A percentile compares a stretch with the other conserved stretches of the same genome.
Conservation (phyloP, 73 alveolate species). For the Paramecium octaurelia region DNA sequence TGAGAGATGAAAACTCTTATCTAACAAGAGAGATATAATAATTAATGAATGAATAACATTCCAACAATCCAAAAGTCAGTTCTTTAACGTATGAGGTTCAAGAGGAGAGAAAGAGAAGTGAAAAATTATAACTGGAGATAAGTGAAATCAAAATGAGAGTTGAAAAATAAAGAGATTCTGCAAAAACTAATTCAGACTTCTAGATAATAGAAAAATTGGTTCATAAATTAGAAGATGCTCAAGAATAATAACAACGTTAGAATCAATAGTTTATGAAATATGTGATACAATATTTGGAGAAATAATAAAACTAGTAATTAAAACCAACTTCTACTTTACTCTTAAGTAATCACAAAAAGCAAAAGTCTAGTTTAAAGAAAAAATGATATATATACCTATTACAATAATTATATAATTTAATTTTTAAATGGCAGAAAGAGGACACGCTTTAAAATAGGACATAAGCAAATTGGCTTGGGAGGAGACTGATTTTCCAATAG, state of each 20-base stretch:
- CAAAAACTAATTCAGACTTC: background rate
- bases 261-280: constrained; percentile 42
- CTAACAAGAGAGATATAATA: constrained; percentile 4
- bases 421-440: constrained; percentile 69
- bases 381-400: background rate
- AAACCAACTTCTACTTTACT: background rate
- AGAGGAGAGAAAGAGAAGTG: constrained; percentile 24
- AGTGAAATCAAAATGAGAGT: constrained; percentile 20
- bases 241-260: background rate
- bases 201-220: constrained; percentile 1
- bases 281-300: background rate
- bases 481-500: constrained; percentile 94
- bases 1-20: constrained; percentile 34
- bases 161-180: constrained; percentile 45
- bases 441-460: constrained; percentile 75
- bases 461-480: constrained; percentile 93
- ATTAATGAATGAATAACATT: background rate
- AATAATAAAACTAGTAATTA: background rate
- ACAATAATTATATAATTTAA: background rate
- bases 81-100: background rate
- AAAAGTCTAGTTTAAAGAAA: constrained; percentile 24
- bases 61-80: background rate
- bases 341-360: background rate
- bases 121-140: background rate
- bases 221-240: constrained; percentile 26